Evolutionary conservation across 306 rosid species (phyloP).

Genomic region (Arachis hypogaea): DNA sequence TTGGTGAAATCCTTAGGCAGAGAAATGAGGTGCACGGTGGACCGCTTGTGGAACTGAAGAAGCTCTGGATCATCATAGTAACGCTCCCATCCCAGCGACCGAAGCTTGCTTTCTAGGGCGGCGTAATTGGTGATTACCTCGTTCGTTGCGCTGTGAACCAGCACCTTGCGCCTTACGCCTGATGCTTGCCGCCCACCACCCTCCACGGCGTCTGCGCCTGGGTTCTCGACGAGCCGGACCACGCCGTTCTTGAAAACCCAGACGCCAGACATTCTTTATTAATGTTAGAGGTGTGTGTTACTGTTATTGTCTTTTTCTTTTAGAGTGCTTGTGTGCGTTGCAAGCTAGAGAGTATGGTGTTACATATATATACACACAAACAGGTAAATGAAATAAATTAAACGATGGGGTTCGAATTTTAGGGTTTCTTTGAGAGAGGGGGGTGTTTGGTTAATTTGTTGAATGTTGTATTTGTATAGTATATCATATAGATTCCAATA

Average conservation of each 20-base stretch:
- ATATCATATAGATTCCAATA: not conserved
- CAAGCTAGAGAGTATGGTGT: slow-evolving; percentile 21
- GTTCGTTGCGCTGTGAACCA: slow-evolving; percentile 65
- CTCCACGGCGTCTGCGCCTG: slow-evolving; percentile 49
- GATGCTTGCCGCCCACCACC: slow-evolving; percentile 41
- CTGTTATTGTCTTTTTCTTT: too few relatives aligned
- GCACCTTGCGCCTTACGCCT: slow-evolving; percentile 57
- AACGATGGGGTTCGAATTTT: not conserved
- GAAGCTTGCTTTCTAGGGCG: slow-evolving; percentile 59
- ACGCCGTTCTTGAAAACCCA: slow-evolving; percentile 96
- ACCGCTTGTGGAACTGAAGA: slow-evolving; percentile 83
- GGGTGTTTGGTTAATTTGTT: not conserved
- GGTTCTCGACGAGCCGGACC: slow-evolving; percentile 80
- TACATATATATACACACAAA: slow-evolving; percentile 34
- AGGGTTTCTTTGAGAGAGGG: not conserved
- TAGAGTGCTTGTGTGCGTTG: not conserved
- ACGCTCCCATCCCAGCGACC: slow-evolving; percentile 82
- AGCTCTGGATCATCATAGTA: slow-evolving; percentile 89
- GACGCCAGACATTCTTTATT: slow-evolving; percentile 74
- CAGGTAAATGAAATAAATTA: slow-evolving; percentile 15
- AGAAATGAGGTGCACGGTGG: slow-evolving; percentile 84
- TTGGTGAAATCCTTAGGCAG: slow-evolving; percentile 78
- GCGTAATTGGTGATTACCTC: slow-evolving; percentile 71
- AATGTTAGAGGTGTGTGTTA: slow-evolving; percentile 13
- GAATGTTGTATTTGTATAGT: too few relatives aligned